Percentiles rank a stretch among this genome's conserved stretches.
Conservation (phyloP, 768 basidiomycete genomes). For the Cyathus striatus region DNA sequence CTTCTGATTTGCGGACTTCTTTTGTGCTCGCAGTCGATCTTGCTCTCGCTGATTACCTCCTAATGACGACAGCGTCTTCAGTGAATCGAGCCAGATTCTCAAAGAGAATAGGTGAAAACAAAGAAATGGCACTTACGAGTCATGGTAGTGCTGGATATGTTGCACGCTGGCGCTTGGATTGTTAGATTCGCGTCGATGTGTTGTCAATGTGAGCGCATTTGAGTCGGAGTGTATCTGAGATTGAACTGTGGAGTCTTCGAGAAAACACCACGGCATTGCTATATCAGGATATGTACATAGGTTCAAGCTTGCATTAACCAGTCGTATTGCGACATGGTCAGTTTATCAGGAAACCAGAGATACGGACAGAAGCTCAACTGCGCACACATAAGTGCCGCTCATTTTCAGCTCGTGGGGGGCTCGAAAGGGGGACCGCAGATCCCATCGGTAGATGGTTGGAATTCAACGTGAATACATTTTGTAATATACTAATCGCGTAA, state of each 20-base stretch:
- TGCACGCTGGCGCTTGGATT: not conserved
- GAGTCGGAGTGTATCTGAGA: constrained; percentile 19
- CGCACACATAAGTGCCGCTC: too few relatives aligned
- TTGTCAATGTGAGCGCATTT: constrained; percentile 5
- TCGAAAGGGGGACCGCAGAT: too few relatives aligned
- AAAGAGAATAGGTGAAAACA: constrained; percentile 5
- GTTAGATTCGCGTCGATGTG: not conserved
- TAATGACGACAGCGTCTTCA: constrained; percentile 19
- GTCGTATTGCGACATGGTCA: too few relatives aligned
- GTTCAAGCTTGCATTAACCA: too few relatives aligned
- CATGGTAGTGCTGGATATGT: too few relatives aligned
- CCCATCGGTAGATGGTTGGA: too few relatives aligned
- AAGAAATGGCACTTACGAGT: constrained; percentile 41
- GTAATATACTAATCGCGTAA: too few relatives aligned
- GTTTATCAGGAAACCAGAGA: too few relatives aligned
- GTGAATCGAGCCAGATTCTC: constrained; percentile 14
- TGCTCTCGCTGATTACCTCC: constrained; percentile 81
- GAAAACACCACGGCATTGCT: not conserved
- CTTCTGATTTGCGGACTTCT: constrained; percentile 54
- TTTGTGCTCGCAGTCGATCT: constrained; percentile 70
- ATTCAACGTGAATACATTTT: too few relatives aligned
- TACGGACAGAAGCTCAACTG: too few relatives aligned
- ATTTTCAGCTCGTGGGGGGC: too few relatives aligned
- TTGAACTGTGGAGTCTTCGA: constrained; percentile 7
- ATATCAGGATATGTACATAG: too few relatives aligned